Base-by-base conservation (phyloP, 2,329 filamentous ascomycete species). In the Sarocladium strictum region DNA sequence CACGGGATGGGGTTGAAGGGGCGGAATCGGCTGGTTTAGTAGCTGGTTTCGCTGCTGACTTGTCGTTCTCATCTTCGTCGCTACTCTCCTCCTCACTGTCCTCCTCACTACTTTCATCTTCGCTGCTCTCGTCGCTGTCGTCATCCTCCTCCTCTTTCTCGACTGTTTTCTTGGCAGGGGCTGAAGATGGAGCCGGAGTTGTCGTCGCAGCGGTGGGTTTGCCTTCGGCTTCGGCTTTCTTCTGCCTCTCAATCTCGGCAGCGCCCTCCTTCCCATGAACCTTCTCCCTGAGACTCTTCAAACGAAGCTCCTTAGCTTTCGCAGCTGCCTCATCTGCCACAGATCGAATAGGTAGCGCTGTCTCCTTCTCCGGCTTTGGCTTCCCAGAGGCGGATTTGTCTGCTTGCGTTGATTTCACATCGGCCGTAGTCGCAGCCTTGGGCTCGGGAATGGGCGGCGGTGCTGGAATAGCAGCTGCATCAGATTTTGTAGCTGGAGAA, bases 301-400 rank as follows among this genome's bases (percentile, higher is more conserved):
- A 72, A 54, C 76, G 76, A 60, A 78, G 71, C 60, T 84, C 75
- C 70, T 85, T 85, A 51, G 83, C 83, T 67, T 81, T 85, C 61
- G 78, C 71, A 0, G 83, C 84, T 50, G 80, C 84, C 65, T 90
- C 86, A 62, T 89, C 78, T 40, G 81, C 83, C 52, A 84, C 74
- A 62, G 76, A 80, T 59, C 74, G 73, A 50, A 80, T 68, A 1
- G 80, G 76, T 12, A 79, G 62, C 10, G 64, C 55, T 53, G 63
- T 64, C 57, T 68, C 57, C 59, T 69, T 59, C 63, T 59, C 57
- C 2, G 37, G 59, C 24, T 19, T 58, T 55, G 43, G 59, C 37
- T 55, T n/a, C n/a, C n/a, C n/a, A n/a, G n/a, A n/a, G n/a, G n/a
- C n/a, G n/a, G n/a, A n/a, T n/a, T n/a, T 53, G 17, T 53, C 56